Base-by-base conservation (phyloP, 768 basidiomycete species). In the Mycena floridula region DNA sequence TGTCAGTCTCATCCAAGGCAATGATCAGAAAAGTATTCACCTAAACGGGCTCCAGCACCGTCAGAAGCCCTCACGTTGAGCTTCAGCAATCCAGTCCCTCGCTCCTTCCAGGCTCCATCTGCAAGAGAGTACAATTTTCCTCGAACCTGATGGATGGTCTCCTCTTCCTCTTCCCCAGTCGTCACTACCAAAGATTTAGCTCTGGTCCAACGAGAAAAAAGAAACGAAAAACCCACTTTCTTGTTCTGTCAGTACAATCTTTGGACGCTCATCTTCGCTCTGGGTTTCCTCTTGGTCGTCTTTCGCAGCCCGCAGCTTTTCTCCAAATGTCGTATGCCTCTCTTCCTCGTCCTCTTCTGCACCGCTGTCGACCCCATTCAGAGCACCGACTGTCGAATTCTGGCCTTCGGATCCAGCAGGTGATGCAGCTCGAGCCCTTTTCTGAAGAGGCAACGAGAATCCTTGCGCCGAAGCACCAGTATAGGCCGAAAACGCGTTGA, bases 151-250 rank as follows among this genome's bases (percentile, higher is more conserved):
- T 79, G 77, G 39, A 88, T 62, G 5, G 83, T 87, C 44, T 83
- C 76, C 54, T 90, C 88, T 18, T 87, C 85, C 59, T 90, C 88
- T 61, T 90, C 88, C 7, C 88, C 88, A 3, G 88, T 90, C 37
- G 72, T 60, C 27, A 85, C 85, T 87, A 38, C 25, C 18, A 38
- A 22, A 16, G n/a, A n/a, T n/a, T n/a, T n/a, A n/a, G n/a, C n/a
- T 13, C 21, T 18, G 16, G 18, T 37, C 11, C 18, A 45, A 22
- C 32, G 24, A 41, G 16, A 40, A 43, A 8, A 46, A 46, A 41
- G 18, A 43, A 25, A 12, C 24, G 26, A 16, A 36, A 24, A 1
- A 62, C 76, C 48, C 43, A 81, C 87, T 73, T 58, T 86, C 82
- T 64, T 85, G 83, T 59, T 85, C 83, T 9, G 73, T 77, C 54